A percentile compares a stretch with the other conserved stretches of the same genome.
These are phyloP conservation scores for Aquilaria yunnanensis DNA, from an alignment of 345 rosid species.

Conservation along the genomic window DNA sequence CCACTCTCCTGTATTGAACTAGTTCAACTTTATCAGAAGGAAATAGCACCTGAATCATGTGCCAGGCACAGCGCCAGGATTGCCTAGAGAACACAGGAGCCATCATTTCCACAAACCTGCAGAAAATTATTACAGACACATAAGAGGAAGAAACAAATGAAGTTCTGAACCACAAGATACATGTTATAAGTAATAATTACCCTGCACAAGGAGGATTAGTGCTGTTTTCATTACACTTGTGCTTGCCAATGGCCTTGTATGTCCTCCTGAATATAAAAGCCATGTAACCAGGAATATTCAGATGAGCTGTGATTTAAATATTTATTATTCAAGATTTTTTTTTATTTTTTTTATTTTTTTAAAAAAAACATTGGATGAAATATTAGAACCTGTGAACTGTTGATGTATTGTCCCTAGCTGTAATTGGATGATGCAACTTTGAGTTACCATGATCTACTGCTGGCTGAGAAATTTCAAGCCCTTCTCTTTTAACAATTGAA, in stretches of 20 bases:
- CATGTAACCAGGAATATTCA: slow-evolving; percentile 5
- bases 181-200: not conserved
- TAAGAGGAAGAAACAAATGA: too few species aligned
- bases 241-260: slow-evolving; percentile 9
- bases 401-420: slow-evolving; percentile 33
- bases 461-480: slow-evolving; percentile 86
- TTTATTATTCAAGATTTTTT: too few species aligned
- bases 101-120: slow-evolving; percentile 73
- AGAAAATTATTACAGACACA: too few species aligned
- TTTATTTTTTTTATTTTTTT: too few species aligned
- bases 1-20: not conserved
- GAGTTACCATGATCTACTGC: slow-evolving; percentile 57
- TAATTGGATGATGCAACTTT: slow-evolving; percentile 57
- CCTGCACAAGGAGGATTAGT: slow-evolving; percentile 18
- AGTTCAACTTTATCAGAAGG: not conserved
- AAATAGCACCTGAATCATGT: slow-evolving; percentile 61
- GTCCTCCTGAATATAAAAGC: slow-evolving; percentile 27
- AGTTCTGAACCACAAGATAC: too few species aligned
- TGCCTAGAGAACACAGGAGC: slow-evolving; percentile 72
- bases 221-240: slow-evolving; percentile 15
- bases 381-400: slow-evolving; percentile 63
- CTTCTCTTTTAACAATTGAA: slow-evolving; percentile 58
- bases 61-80: slow-evolving; percentile 70
- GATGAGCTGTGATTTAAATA: too few species aligned
- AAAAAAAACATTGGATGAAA: not conserved